Conservation (phyloP, 345 rosid genomes). For the Murraya paniculata region DNA sequence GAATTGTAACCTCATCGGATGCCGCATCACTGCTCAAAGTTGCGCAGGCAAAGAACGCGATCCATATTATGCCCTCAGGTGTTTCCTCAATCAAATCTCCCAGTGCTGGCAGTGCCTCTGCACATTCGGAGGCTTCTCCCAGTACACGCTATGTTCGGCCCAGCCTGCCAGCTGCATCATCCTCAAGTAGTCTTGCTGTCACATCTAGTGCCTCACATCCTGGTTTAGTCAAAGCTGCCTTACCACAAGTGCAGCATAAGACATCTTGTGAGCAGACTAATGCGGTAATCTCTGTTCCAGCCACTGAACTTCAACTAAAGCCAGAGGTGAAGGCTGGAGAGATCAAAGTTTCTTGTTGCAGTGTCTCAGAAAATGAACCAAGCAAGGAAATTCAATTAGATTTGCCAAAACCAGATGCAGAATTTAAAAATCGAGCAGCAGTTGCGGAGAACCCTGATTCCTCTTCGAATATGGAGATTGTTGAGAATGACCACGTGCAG, state of each 20-base stretch:
- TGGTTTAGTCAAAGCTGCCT: slow-evolving; percentile 36
- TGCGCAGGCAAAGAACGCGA: slow-evolving; percentile 55
- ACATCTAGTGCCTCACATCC: slow-evolving; percentile 23
- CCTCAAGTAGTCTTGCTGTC: slow-evolving; percentile 24
- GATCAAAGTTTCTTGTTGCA: slow-evolving; percentile 14
- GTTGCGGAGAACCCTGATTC: slow-evolving; percentile 25
- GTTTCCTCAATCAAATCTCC: slow-evolving; percentile 40
- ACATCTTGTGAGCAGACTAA: slow-evolving; percentile 29
- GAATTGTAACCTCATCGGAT: slow-evolving; percentile 52
- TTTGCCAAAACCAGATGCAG: slow-evolving; percentile 26
- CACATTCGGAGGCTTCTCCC: slow-evolving; percentile 34
- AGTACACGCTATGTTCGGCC: slow-evolving; percentile 27
- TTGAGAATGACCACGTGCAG: slow-evolving; percentile 18
- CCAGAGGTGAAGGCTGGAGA: slow-evolving; percentile 25
- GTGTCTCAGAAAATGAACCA: slow-evolving; percentile 6
- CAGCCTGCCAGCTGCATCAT: slow-evolving; percentile 27
- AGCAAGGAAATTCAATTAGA: slow-evolving; percentile 21
- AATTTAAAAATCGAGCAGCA: slow-evolving; percentile 21
- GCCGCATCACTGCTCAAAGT: slow-evolving; percentile 57
- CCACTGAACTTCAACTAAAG: slow-evolving; percentile 24
- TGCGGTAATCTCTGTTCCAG: slow-evolving; percentile 25
- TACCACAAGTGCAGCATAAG: slow-evolving; percentile 24
- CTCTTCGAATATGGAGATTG: slow-evolving; percentile 16
- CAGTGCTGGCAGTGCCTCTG: slow-evolving; percentile 31
- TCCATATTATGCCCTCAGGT: slow-evolving; percentile 47